These are phyloP conservation scores for Furcasterigmium furcatum DNA, from an alignment of 2,329 filamentous ascomycete species.

Conservation along the genomic window DNA sequence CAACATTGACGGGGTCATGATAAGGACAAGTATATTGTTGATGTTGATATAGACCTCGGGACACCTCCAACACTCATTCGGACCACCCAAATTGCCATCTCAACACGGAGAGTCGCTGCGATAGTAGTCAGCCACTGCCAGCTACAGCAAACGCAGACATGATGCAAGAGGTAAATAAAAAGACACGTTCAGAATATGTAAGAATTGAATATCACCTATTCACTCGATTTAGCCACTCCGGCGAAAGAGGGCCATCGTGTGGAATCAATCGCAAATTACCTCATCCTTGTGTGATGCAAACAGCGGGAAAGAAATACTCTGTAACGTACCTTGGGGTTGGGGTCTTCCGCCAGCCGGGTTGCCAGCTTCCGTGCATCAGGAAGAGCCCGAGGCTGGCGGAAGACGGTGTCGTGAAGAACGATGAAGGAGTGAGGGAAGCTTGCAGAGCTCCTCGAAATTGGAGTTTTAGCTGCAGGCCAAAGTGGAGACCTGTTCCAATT, in stretches of 20 bases:
- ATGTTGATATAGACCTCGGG: no score
- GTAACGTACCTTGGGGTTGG: slow-evolving; percentile 15
- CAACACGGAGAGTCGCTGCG: no score
- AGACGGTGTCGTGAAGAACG: slow-evolving; percentile 1
- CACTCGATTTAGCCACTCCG: slow-evolving; percentile 78
- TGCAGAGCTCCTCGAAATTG: not conserved
- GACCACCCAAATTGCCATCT: no score
- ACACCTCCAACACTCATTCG: no score
- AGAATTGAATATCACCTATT: slow-evolving; percentile 88
- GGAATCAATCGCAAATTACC: slow-evolving; percentile 98
- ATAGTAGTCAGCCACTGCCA: no score
- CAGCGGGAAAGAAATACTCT: slow-evolving; percentile 4
- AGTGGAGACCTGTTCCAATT: not conserved
- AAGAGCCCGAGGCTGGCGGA: not conserved
- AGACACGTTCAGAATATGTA: slow-evolving; percentile 89
- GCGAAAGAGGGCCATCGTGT: slow-evolving; percentile 80
- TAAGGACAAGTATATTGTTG: no score
- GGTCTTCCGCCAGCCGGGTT: not conserved
- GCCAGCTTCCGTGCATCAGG: not conserved
- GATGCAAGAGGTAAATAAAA: slow-evolving; percentile 5
- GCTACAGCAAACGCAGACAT: not conserved
- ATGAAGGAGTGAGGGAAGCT: not conserved
- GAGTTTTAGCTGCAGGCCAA: not conserved
- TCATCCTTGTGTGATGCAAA: slow-evolving; percentile 63
- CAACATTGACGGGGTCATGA: no score